phyloP scores from a whole-genome alignment of 371 early-diverging fungal genomes.

The Mortierella polycephala region DNA sequence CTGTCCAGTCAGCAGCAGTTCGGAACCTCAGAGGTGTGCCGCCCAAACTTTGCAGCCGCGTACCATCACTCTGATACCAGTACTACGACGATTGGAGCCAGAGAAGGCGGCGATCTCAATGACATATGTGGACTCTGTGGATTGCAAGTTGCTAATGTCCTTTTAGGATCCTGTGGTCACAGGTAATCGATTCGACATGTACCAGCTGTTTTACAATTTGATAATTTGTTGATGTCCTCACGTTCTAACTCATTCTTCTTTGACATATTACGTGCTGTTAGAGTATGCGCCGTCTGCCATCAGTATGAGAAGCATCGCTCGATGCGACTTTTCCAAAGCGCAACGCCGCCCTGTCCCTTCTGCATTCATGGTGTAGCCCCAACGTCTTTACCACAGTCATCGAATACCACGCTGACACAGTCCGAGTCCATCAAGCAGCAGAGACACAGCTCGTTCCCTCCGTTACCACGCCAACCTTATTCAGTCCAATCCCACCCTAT shows the following conservation, averaged over 20 bases:
- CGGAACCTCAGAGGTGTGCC: not conserved
- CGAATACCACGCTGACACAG: not conserved
- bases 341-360: conserved; percentile 30
- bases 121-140: conserved; percentile 38
- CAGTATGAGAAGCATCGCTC: conserved; percentile 42
- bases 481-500: not conserved
- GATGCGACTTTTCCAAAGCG: conserved; percentile 23
- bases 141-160: conserved; percentile 21
- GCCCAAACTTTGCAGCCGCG: conserved; percentile 4
- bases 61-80: not conserved
- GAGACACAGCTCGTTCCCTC: conserved; percentile 2
- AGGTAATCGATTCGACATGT: conserved; percentile 32
- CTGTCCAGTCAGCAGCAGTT: not conserved
- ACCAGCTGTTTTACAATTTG: not conserved
- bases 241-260: not conserved
- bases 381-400: not conserved
- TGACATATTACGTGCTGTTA: not conserved
- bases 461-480: conserved; percentile 1
- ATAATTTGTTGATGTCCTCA: not conserved
- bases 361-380: conserved; percentile 28
- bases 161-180: conserved; percentile 37
- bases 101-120: not conserved
- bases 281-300: conserved; percentile 41
- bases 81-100: not conserved
- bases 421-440: conserved; percentile 1